Conservation (phyloP, 2,329 filamentous ascomycete species). For the Xylaria sp. region DNA sequence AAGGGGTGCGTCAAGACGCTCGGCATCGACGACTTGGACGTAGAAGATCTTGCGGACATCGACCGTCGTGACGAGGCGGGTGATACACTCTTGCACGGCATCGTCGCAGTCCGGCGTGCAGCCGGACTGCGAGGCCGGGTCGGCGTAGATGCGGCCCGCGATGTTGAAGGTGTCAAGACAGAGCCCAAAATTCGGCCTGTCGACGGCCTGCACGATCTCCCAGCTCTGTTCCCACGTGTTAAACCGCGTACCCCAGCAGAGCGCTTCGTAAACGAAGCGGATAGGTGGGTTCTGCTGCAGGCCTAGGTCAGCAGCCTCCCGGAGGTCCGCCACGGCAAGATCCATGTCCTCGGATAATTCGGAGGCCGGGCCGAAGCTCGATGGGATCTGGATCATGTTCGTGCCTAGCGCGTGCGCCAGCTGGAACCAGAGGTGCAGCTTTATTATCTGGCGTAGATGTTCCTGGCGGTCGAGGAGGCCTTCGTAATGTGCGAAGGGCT, state of each 20-base stretch:
- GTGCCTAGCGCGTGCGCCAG: constrained; percentile 60
- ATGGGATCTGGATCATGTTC: constrained; percentile 69
- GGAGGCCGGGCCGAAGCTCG: constrained; percentile 55
- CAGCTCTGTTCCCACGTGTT: constrained; percentile 69
- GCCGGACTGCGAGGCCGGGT: constrained; percentile 52
- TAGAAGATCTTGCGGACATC: constrained; percentile 66
- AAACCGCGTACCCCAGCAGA: constrained; percentile 66
- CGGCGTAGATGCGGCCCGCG: constrained; percentile 63
- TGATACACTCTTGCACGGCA: constrained; percentile 50
- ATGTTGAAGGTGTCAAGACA: constrained; percentile 79
- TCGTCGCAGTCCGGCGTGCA: constrained; percentile 50
- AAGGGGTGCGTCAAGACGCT: constrained; percentile 55
- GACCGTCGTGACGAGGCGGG: constrained; percentile 48
- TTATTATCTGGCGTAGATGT: constrained; percentile 52
- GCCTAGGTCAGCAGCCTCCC: constrained; percentile 62
- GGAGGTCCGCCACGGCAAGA: constrained; percentile 58
- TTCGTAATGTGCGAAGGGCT: constrained; percentile 75
- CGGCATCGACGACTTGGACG: constrained; percentile 71
- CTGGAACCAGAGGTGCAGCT: constrained; percentile 65
- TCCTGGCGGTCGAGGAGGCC: constrained; percentile 59
- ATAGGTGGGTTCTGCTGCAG: constrained; percentile 50
- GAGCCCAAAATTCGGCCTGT: constrained; percentile 67
- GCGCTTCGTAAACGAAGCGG: constrained; percentile 66
- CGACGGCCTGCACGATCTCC: constrained; percentile 60
- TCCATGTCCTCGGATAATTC: constrained; percentile 43